Percentiles rank a stretch among this genome's conserved stretches.
Evolutionary conservation across 805 yeast genomes (phyloP).

Genomic region (Wickerhamomyces bisporus): DNA sequence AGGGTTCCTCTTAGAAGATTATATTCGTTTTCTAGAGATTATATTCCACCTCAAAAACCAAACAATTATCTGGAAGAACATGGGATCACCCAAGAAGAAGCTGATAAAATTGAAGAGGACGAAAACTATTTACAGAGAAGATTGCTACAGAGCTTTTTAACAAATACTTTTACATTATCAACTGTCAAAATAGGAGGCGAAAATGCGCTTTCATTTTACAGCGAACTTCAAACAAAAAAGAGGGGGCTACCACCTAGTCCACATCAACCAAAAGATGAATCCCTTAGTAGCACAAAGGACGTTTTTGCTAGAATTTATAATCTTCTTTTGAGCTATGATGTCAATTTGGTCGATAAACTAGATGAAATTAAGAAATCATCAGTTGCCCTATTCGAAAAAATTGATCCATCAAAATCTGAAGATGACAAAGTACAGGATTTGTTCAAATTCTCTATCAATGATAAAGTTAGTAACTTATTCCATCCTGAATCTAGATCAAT

Average conservation of each 20-base stretch:
- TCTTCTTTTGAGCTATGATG: conserved; percentile 61
- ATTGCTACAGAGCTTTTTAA: conserved; percentile 56
- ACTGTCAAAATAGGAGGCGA: conserved; percentile 24
- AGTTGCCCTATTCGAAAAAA: conserved; percentile 35
- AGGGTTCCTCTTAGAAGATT: conserved; percentile 54
- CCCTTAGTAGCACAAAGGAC: conserved; percentile 27
- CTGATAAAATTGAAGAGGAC: conserved; percentile 40
- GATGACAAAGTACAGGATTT: conserved; percentile 31
- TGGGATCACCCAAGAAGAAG: conserved; percentile 28
- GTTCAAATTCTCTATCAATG: conserved; percentile 32
- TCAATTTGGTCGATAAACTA: conserved; percentile 45
- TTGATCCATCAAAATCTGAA: conserved; percentile 26
- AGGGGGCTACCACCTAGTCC: conserved; percentile 8
- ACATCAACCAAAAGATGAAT: conserved; percentile 11
- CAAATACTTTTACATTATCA: conserved; percentile 43
- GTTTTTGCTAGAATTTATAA: conserved; percentile 37
- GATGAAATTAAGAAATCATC: conserved; percentile 30
- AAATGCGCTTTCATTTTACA: conserved; percentile 27
- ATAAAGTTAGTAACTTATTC: conserved; percentile 25
- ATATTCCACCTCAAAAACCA: conserved; percentile 42
- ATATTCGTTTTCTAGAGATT: conserved; percentile 59
- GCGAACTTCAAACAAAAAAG: conserved; percentile 10
- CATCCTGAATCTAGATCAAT: conserved; percentile 26
- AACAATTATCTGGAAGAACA: conserved; percentile 29
- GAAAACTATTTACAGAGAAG: conserved; percentile 62